Evolutionary conservation across 495 filamentous ascomycete species (phyloP).

Genomic region (Beverwykella pulmonaria): DNA sequence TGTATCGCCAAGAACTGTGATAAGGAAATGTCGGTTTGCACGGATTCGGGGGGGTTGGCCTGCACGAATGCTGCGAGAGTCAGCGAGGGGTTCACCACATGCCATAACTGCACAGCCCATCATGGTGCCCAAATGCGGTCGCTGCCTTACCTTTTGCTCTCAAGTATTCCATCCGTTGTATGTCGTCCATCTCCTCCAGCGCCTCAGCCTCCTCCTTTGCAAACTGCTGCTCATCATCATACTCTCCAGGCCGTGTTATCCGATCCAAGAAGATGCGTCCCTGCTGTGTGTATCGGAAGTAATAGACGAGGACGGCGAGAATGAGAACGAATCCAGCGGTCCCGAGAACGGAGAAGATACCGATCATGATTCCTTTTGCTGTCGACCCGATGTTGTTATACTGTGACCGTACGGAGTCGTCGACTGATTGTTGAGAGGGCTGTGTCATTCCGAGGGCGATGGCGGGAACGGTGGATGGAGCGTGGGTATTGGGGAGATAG

Average conservation of each 20-base stretch:
- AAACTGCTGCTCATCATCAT: constrained; percentile 95
- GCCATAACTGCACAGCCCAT: not conserved
- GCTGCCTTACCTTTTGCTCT: constrained; percentile 80
- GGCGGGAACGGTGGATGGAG: constrained; percentile 24
- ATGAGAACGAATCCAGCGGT: constrained; percentile 81
- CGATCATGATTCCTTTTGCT: constrained; percentile 83
- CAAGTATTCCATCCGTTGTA: constrained; percentile 85
- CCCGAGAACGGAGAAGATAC: constrained; percentile 93
- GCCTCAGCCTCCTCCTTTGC: constrained; percentile 91
- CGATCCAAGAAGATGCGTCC: constrained; percentile 93
- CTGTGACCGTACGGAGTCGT: constrained; percentile 34
- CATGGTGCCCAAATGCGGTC: not conserved
- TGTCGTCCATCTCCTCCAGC: constrained; percentile 92
- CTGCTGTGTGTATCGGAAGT: constrained; percentile 85
- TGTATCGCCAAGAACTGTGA: constrained; percentile 98
- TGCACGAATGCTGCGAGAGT: constrained; percentile 77
- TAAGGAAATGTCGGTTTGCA: constrained; percentile 94
- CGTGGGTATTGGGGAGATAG: constrained; percentile 23
- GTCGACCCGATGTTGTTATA: constrained; percentile 36
- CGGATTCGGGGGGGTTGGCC: constrained; percentile 91
- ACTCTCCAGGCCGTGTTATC: constrained; percentile 91
- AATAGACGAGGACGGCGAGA: constrained; percentile 84
- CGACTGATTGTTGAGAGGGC: constrained; percentile 17
- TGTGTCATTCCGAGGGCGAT: constrained; percentile 18
- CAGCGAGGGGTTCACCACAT: constrained; percentile 12